These are phyloP conservation scores for Ustilago curta DNA, from an alignment of 1,284 basidiomycete genomes.

Conservation along the genomic window DNA sequence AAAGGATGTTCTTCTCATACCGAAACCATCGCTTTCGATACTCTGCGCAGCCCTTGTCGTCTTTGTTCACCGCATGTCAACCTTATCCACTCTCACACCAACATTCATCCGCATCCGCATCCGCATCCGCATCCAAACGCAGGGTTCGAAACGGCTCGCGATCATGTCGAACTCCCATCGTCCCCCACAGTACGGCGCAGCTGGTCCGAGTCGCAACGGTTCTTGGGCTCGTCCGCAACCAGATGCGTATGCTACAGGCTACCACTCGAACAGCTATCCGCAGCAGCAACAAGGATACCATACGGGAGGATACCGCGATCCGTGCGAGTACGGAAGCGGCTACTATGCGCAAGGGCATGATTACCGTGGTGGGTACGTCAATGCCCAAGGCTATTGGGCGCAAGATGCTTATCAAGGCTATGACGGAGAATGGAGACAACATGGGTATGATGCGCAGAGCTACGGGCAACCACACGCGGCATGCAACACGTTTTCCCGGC, in stretches of 20 bases:
- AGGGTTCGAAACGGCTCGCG: background rate
- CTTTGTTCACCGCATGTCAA: conserved; percentile 2
- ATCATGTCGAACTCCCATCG: conserved; percentile 19
- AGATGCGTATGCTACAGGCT: background rate
- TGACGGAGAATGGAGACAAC: background rate
- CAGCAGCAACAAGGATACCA: background rate
- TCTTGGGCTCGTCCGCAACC: conserved; percentile 8
- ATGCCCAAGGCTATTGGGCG: background rate
- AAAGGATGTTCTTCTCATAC: background rate
- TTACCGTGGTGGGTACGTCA: background rate
- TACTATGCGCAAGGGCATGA: conserved; percentile 11
- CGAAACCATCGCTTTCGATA: background rate
- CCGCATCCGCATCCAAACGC: background rate
- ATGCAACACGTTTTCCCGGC: background rate
- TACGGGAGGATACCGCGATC: conserved; percentile 2
- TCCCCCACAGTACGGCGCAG: conserved; percentile 9
- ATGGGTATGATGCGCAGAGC: conserved; percentile 5
- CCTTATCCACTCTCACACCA: background rate
- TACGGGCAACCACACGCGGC: background rate
- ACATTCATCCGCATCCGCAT: background rate
- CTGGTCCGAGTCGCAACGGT: conserved; percentile 6
- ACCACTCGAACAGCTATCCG: background rate
- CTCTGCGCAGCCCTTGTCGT: background rate
- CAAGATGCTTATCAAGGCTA: background rate
- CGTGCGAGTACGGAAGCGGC: background rate